Base-by-base conservation (phyloP, 176 grass and related monocot species). In the Alopecurus myosuroides region DNA sequence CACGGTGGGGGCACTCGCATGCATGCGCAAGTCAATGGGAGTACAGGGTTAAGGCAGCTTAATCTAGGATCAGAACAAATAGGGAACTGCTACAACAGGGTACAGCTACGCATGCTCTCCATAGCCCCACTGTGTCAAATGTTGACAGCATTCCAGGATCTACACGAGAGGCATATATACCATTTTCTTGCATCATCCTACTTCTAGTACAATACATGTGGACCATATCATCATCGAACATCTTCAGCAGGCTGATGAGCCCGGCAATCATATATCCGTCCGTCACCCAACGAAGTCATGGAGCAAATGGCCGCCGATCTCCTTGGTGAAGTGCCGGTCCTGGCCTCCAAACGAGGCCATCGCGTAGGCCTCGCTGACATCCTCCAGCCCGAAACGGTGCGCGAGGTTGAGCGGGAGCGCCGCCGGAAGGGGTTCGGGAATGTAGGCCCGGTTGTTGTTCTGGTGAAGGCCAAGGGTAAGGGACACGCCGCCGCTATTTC, bases 381-480 rank as follows among this genome's bases (percentile, higher is more conserved):
- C 97, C 69, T 97, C 97, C 22, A 99, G 86, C 2, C 94, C 97
- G 31, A 99, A 99, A 1, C 92, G 86, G 48, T 95, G 91, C 9
- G 90, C 92, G 0, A 94, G 85, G 81, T 91, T 99, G 13, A 85
- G 70, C 13, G 93, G 93, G 51, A 95, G 90, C 0, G 80, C 72
- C 0, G 89, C 35, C 1, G 97, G 97, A 6, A 97, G 88, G 23
- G 90, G 82, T 46, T 99, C 97, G 0, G 91, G 67, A 1, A 94
- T 88, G 82, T 93, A 85, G 8, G 90, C 74, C 20, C 92, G 80
- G n/a, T n/a, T n/a, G 79, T 91, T 88, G 87, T 99, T 91, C 77
- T 99, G 93, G 69, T 99, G 94, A 10, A 99, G 94, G 28, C 97
- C 97, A 3, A 99, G 94, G 3, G 97, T 99, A 45, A 99, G 84